Base-by-base conservation (phyloP, 495 filamentous ascomycete species). In the Lophium mytilinum region DNA sequence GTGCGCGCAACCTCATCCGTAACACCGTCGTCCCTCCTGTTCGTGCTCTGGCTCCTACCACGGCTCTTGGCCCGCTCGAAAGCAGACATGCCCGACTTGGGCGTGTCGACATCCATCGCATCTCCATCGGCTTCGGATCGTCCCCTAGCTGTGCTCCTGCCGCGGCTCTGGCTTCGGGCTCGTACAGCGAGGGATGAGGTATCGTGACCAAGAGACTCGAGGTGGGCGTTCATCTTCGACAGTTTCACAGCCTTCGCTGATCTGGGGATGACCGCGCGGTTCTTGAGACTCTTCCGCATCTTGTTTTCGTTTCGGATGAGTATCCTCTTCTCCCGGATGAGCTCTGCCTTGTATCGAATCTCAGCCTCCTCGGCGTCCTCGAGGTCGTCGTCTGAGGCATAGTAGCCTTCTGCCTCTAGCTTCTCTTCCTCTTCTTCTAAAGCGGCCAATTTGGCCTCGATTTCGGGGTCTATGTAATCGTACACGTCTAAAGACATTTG, bases 381-480 rank as follows among this genome's bases (percentile, higher is more conserved):
- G 12, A 76, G 67, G 15, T 72, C 64, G n/a, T 66, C 70, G 55
- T 81, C 76, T 57, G 81, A 80, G 1, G 87, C 80, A 72, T 94
- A 93, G 76, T 82, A 92, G 43, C 90, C 90, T 37, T 89, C 83
- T 11, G 82, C 85, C 73, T 96, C 83, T 3, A 97, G 79, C 52
- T 84, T 83, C 73, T 96, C 91, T 66, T 98, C 93, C 66, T 98
- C 93, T 54, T 89, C 90, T 70, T 98, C 93, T 37, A 98, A 78
- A 43, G 90, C 89, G 30, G 83, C 83, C 39, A 98, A 79, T 73
- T 92, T 96, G 56, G 80, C 78, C 63, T 95, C 93, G 71, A 98
- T 97, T 56, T 98, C 93, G 0, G 93, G 91, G 63, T 97, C 93
- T 68, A 97, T 83, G 69, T 86, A 98, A 69, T 98, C 93, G 76